A percentile compares a stretch with the other conserved stretches of the same genome.
These are phyloP conservation scores for Stenocarpella maydis DNA, from an alignment of 2,329 filamentous ascomycete species.

Conservation along the genomic window DNA sequence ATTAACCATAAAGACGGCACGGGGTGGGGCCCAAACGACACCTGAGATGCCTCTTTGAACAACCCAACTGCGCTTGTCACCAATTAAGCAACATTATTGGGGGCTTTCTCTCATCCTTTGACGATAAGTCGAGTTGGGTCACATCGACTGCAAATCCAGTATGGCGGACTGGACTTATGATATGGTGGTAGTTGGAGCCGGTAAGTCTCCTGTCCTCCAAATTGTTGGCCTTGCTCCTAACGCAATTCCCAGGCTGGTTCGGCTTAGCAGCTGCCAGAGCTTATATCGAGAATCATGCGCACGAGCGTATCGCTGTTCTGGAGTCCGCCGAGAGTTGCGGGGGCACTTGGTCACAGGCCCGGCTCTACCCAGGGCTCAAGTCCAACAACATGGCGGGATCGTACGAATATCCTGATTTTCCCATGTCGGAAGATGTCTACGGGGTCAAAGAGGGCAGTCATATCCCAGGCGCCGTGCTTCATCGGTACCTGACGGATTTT, in stretches of 20 bases:
- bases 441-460: constrained; percentile 46
- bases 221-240: not conserved
- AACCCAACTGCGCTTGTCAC: not conserved
- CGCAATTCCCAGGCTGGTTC: constrained; percentile 50
- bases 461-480: constrained; percentile 48
- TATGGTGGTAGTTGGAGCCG: constrained; percentile 35
- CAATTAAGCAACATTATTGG: not conserved
- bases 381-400: constrained; percentile 71
- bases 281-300: constrained; percentile 58
- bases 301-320: constrained; percentile 55
- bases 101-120: not conserved
- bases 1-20: constrained; percentile 16
- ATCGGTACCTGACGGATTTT: constrained; percentile 49
- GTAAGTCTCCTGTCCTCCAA: not conserved
- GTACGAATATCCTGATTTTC: constrained; percentile 71
- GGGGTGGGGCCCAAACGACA: not conserved
- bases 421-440: constrained; percentile 60
- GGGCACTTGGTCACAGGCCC: constrained; percentile 67
- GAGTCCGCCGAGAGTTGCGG: constrained; percentile 62
- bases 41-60: not conserved
- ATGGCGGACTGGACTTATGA: constrained; percentile 28
- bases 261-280: constrained; percentile 62
- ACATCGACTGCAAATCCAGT: not conserved
- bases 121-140: not conserved
- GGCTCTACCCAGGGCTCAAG: constrained; percentile 67